Evolutionary conservation across 1,139 yeast species (phyloP).

Genomic region (Debaryomyces nepalensis): DNA sequence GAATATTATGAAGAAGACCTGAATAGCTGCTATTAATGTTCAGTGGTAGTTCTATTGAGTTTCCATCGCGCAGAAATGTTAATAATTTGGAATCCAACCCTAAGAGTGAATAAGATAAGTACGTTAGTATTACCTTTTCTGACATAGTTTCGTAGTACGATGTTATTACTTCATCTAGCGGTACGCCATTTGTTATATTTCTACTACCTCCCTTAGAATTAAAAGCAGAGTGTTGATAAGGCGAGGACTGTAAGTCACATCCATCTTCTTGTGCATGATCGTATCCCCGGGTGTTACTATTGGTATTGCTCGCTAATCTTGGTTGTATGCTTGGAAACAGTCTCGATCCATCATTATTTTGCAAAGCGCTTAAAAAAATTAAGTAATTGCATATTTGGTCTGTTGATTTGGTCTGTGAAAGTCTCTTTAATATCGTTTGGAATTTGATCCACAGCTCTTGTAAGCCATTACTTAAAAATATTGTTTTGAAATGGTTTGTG

Average conservation of each 20-base stretch:
- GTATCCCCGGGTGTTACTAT: not conserved
- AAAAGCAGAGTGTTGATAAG: constrained; percentile 13
- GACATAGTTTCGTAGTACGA: constrained; percentile 42
- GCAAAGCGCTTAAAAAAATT: constrained; percentile 34
- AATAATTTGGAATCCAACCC: constrained; percentile 75
- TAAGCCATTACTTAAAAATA: constrained; percentile 32
- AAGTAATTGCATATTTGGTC: constrained; percentile 46
- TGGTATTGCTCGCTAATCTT: not conserved
- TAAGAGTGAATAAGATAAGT: constrained; percentile 66
- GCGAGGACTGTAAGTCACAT: constrained; percentile 20
- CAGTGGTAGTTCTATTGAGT: constrained; percentile 51
- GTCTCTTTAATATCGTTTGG: constrained; percentile 34
- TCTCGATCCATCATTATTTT: constrained; percentile 7
- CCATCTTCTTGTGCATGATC: not conserved
- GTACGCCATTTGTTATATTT: constrained; percentile 8
- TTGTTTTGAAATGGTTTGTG: constrained; percentile 30
- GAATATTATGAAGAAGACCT: constrained; percentile 57
- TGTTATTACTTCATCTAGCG: constrained; percentile 27
- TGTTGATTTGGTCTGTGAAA: constrained; percentile 32
- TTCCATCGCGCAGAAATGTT: constrained; percentile 44
- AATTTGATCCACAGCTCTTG: constrained; percentile 39
- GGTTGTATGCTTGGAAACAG: not conserved
- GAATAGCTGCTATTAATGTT: constrained; percentile 61
- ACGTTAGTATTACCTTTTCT: constrained; percentile 58
- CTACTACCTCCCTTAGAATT: constrained; percentile 1